Evolutionary conservation across 352 stramenopile species (phyloP), one percentile per base, ranked within the genome.

Genomic region (Phytopythium delawarense): DNA sequence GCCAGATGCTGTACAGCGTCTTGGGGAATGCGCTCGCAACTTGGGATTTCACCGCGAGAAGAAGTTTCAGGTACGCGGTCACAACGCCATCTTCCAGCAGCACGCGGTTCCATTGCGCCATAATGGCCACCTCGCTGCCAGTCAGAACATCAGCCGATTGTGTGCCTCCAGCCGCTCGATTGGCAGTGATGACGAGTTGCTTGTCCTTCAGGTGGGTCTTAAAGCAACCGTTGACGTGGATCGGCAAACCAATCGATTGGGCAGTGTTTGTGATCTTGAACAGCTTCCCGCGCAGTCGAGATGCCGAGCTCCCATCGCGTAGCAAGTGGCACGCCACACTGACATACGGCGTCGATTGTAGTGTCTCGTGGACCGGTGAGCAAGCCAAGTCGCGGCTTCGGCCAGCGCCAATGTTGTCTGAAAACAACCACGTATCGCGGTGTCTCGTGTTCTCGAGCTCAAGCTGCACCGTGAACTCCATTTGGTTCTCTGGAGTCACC

Each of bases 171-270:
- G 35, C 35, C 8, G 35, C 35, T 48, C 25, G 20, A 52, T 62
- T 45, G 5, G 52, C 53, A 34, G 39, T 65, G 18, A 87, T 55
- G 2, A 69, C 48, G 21, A 87, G 58, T 7, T 73, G 44, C 28
- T 72, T 88, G 51, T 88, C 71, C 48, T 72, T 78, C 18, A 81
- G 65, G 16, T 75, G 59, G 28, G 79, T 90, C 60, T 90, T 92
- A 61, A 93, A 93, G 44, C 78, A 89, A 2, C 79, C 84, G 64
- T 90, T 90, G 46, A 93, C 74, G 37, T 93, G 84, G 28, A 93
- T 57, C 2, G 81, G 84, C 25, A 93, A 58, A 0, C 80, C 81
- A 21, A 79, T 76, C 11, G 64, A 35, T 59, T 87, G 72, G 7
- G 62, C 57, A 1, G 75, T 88, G 32, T 81, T 65, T 23, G 87